Conservation (phyloP, 352 stramenopile genomes). For the Globisporangium iwayamae region DNA sequence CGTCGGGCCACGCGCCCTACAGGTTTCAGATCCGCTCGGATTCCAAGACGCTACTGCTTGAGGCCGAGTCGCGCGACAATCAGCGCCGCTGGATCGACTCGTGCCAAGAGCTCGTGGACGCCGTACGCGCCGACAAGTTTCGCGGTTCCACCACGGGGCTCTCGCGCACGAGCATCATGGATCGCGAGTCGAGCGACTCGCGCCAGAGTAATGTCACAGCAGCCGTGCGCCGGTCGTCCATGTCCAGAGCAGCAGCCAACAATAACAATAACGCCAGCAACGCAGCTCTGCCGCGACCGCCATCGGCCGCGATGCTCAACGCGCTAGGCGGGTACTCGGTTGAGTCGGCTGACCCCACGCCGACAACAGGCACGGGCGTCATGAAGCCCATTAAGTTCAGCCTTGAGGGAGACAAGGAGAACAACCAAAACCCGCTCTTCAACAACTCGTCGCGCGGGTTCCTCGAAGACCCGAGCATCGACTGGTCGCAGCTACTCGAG, state of each 20-base stretch:
- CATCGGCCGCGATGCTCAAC: conserved; percentile 6
- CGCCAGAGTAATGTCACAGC: conserved; percentile 3
- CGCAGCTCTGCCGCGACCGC: conserved; percentile 6
- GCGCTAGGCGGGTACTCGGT: conserved; percentile 1
- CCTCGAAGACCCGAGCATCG: conserved; percentile 17
- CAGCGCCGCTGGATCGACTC: conserved; percentile 70
- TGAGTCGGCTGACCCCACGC: conserved; percentile 2
- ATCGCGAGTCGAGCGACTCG: conserved; percentile 17
- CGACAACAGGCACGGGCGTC: neutral
- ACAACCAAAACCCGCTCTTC: conserved; percentile 20
- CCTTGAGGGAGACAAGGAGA: conserved; percentile 10
- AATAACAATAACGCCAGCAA: neutral
- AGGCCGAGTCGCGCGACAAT: conserved; percentile 61
- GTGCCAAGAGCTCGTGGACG: conserved; percentile 62
- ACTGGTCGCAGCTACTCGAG: conserved; percentile 18
- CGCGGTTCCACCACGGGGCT: conserved; percentile 28
- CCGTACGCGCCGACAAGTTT: conserved; percentile 63
- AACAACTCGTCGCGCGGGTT: conserved; percentile 15
- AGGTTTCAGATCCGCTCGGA: conserved; percentile 69
- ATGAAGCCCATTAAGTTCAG: neutral
- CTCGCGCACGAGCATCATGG: conserved; percentile 19
- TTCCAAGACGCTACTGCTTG: conserved; percentile 49
- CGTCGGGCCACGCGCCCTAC: conserved; percentile 47
- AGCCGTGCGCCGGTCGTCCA: conserved; percentile 14
- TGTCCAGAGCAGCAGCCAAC: conserved; percentile 18